phyloP scores from a whole-genome alignment of 2,329 filamentous ascomycete species.

The Zymoseptoria crescenta region DNA sequence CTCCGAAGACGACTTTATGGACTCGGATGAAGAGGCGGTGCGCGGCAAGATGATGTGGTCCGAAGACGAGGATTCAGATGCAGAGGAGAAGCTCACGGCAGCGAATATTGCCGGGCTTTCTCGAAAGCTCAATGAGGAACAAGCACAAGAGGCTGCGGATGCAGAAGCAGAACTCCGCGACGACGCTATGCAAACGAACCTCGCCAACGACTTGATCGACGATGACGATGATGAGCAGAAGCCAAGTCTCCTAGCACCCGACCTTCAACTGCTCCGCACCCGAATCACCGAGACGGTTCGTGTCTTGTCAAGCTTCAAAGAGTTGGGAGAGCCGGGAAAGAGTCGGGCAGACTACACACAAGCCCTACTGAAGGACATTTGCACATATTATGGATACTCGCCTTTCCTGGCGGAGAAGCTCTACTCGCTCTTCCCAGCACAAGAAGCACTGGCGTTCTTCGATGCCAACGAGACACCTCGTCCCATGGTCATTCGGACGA shows the following conservation, averaged over 20 bases:
- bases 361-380: constrained; percentile 84
- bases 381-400: constrained; percentile 94
- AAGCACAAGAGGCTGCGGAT: constrained; percentile 70
- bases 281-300: constrained; percentile 90
- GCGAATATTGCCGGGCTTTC: constrained; percentile 94
- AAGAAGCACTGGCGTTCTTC: constrained; percentile 96
- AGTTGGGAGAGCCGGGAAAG: constrained; percentile 68
- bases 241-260: constrained; percentile 64
- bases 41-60: constrained; percentile 75
- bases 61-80: constrained; percentile 82
- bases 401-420: constrained; percentile 93
- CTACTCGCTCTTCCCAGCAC: constrained; percentile 81
- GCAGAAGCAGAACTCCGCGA: constrained; percentile 81
- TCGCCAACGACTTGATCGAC: constrained; percentile 61
- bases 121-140: constrained; percentile 69
- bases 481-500: constrained; percentile 92
- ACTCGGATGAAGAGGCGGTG: constrained; percentile 58
- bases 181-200: constrained; percentile 84
- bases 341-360: constrained; percentile 82
- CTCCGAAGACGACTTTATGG: constrained; percentile 41
- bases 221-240: constrained; percentile 53
- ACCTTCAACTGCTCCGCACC: constrained; percentile 79
- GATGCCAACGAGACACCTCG: constrained; percentile 95
- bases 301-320: constrained; percentile 80
- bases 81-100: constrained; percentile 82